Percentiles rank a stretch among this genome's conserved stretches.
Conservation (phyloP, 371 early-diverging fungal genomes). For the Synchytrium microbalum region DNA sequence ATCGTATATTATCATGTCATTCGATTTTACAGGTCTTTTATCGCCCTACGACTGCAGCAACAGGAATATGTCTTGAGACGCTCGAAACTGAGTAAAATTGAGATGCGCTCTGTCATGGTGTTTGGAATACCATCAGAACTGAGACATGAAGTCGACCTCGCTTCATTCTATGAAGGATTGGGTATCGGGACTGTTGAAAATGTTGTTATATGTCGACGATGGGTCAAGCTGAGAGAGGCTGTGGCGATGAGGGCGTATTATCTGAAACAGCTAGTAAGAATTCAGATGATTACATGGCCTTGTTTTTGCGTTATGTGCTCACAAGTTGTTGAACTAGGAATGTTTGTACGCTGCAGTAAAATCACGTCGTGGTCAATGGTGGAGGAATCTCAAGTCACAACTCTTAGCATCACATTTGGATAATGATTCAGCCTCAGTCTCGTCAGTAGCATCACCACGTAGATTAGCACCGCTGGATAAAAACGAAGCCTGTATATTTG, state of each 20-base stretch:
- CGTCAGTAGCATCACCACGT: background rate
- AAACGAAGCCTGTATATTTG: slow-evolving; percentile 1
- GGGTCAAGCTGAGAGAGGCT: slow-evolving; percentile 33
- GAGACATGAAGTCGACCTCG: slow-evolving; percentile 38
- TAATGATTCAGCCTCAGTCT: background rate
- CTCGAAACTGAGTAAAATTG: slow-evolving; percentile 36
- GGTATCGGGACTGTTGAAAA: slow-evolving; percentile 39
- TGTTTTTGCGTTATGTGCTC: no score
- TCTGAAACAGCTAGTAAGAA: slow-evolving; percentile 26
- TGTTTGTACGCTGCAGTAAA: background rate
- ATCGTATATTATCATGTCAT: slow-evolving; percentile 16
- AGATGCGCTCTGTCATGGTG: slow-evolving; percentile 35
- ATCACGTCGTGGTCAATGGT: background rate
- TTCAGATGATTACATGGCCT: background rate
- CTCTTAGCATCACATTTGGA: background rate
- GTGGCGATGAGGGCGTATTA: slow-evolving; percentile 27
- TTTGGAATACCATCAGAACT: slow-evolving; percentile 38
- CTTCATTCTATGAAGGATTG: slow-evolving; percentile 31
- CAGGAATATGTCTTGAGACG: slow-evolving; percentile 31
- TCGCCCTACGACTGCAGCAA: slow-evolving; percentile 30
- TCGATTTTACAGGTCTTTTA: slow-evolving; percentile 12
- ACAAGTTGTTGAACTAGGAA: no score
- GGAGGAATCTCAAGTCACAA: background rate
- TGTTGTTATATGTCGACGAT: slow-evolving; percentile 40
- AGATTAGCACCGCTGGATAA: background rate